Conservation (phyloP, 1,139 yeast genomes). For the Pichia sp. region DNA sequence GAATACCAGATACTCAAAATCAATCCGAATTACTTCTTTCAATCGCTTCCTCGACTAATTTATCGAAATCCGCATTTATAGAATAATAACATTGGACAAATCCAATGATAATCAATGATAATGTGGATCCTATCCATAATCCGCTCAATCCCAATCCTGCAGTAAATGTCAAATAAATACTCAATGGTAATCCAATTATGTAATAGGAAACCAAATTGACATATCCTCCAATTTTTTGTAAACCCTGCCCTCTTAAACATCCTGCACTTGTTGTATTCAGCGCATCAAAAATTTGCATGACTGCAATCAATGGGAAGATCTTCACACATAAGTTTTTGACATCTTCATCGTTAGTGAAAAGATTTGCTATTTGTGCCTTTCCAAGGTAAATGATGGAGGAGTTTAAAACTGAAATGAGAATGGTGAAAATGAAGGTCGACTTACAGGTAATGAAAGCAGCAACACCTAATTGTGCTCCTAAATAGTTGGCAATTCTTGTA, state of each 20-base stretch:
- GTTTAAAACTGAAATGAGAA: constrained; percentile 34
- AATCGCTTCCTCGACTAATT: constrained; percentile 39
- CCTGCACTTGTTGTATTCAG: constrained; percentile 55
- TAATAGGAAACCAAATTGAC: constrained; percentile 47
- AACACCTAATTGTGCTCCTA: constrained; percentile 44
- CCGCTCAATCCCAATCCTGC: constrained; percentile 33
- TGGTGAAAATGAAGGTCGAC: constrained; percentile 39
- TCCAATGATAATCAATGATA: constrained; percentile 45
- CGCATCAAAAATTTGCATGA: constrained; percentile 50
- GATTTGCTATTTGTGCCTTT: constrained; percentile 24
- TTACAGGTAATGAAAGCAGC: constrained; percentile 40
- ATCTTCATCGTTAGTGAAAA: constrained; percentile 26
- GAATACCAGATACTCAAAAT: neutral
- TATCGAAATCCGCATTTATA: constrained; percentile 45
- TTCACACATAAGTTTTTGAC: constrained; percentile 35
- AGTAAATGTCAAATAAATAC: constrained; percentile 38
- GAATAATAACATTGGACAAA: constrained; percentile 44
- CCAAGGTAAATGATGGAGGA: constrained; percentile 33
- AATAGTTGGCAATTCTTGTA: constrained; percentile 49
- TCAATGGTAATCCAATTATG: constrained; percentile 44
- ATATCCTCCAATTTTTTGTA: constrained; percentile 50
- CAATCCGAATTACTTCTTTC: constrained; percentile 27
- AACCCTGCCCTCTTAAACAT: constrained; percentile 52
- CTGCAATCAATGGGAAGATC: constrained; percentile 45
- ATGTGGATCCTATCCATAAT: constrained; percentile 46